Evolutionary conservation across 1,139 yeast genomes (phyloP).

Genomic region (Candida frijolesensis): DNA sequence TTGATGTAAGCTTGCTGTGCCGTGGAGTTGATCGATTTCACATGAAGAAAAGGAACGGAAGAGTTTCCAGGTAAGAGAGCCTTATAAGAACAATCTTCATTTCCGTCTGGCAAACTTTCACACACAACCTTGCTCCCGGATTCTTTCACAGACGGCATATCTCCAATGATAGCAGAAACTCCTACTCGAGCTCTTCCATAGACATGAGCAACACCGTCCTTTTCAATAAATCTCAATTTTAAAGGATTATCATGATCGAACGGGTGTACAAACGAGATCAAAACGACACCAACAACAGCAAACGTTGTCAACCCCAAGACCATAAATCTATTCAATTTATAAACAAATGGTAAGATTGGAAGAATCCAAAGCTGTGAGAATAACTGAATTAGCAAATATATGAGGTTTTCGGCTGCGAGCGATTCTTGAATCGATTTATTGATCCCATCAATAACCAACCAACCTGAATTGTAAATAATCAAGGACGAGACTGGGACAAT

Average conservation of each 20-base stretch:
- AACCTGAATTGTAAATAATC: conserved; percentile 52
- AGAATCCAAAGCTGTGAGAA: conserved; percentile 47
- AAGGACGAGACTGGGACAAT: conserved; percentile 67
- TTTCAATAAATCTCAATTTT: conserved; percentile 69
- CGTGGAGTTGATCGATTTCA: conserved; percentile 51
- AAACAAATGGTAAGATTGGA: conserved; percentile 71
- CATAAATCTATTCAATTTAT: conserved; percentile 61
- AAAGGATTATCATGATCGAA: conserved; percentile 63
- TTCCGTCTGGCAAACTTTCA: conserved; percentile 40
- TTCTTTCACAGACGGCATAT: conserved; percentile 64
- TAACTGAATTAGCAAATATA: conserved; percentile 45
- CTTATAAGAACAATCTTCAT: conserved; percentile 54
- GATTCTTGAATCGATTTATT: conserved; percentile 75
- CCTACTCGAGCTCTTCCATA: conserved; percentile 54
- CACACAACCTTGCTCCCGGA: conserved; percentile 36
- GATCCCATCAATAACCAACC: conserved; percentile 60
- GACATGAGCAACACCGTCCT: conserved; percentile 45
- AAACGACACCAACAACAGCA: conserved; percentile 35
- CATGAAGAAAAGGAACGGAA: conserved; percentile 45
- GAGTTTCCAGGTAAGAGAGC: conserved; percentile 48
- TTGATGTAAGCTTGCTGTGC: conserved; percentile 66
- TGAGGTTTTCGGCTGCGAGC: conserved; percentile 40
- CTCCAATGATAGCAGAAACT: conserved; percentile 43
- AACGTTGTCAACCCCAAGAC: conserved; percentile 37
- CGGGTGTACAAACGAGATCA: conserved; percentile 47